A percentile compares a stretch with the other conserved stretches of the same genome.
phyloP scores from a whole-genome alignment of 495 filamentous ascomycete species.

The Aspergillus cavernicola region DNA sequence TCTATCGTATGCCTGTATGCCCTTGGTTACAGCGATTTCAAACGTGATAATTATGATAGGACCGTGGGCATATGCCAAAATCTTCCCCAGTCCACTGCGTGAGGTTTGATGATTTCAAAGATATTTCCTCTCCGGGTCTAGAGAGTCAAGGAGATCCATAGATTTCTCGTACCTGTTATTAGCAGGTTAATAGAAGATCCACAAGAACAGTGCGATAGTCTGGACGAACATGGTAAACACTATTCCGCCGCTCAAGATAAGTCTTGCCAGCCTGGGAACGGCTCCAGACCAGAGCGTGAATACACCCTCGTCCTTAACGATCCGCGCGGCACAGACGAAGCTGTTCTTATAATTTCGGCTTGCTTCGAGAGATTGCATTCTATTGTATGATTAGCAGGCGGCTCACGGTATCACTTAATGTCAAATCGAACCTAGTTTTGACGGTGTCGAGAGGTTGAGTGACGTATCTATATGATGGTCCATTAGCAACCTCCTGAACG shows the following conservation, averaged over 20 bases:
- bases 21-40: background rate
- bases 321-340: slow-evolving; percentile 75
- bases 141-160: slow-evolving; percentile 76
- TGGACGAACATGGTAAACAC: slow-evolving; percentile 85
- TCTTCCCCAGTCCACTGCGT: background rate
- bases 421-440: slow-evolving; percentile 66
- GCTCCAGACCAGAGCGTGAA: slow-evolving; percentile 94
- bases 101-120: slow-evolving; percentile 46
- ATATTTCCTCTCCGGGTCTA: slow-evolving; percentile 84
- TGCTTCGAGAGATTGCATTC: slow-evolving; percentile 97
- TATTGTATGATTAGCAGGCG: slow-evolving; percentile 24
- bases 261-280: slow-evolving; percentile 72
- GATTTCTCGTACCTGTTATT: slow-evolving; percentile 82
- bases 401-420: background rate
- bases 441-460: slow-evolving; percentile 93
- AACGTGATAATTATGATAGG: too few relatives aligned
- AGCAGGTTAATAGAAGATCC: too few relatives aligned
- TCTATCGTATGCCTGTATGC: background rate
- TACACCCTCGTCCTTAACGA: slow-evolving; percentile 85
- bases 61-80: too few relatives aligned
- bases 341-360: slow-evolving; percentile 81
- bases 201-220: too few relatives aligned
- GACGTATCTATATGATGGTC: slow-evolving; percentile 43
- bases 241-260: slow-evolving; percentile 91
- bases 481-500: background rate